phyloP scores from a whole-genome alignment of 371 early-diverging fungal genomes.

The Mucor saturninus region DNA sequence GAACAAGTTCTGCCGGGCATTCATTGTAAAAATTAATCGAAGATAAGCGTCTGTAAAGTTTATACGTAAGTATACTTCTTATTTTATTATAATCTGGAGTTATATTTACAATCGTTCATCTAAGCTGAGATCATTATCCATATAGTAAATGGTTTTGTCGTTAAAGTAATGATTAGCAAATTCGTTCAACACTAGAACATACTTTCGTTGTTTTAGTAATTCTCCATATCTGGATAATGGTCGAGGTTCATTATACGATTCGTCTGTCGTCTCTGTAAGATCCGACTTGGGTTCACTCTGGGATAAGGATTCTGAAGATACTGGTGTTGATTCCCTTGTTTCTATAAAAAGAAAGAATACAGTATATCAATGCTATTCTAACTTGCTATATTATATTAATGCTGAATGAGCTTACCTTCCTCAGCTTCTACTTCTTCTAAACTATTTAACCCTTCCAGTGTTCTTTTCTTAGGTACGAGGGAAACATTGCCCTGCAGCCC shows the following conservation, averaged over 20 bases:
- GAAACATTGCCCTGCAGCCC: slow-evolving; percentile 9
- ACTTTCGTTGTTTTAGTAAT: slow-evolving; percentile 15
- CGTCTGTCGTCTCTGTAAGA: slow-evolving; percentile 9
- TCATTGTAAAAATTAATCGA: slow-evolving; percentile 18
- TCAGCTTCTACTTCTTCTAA: no score
- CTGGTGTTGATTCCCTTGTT: no score
- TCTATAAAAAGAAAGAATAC: no score
- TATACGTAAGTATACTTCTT: no score
- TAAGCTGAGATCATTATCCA: slow-evolving; percentile 21
- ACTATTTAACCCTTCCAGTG: no score
- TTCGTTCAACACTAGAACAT: not conserved
- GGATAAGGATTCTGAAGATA: no score
- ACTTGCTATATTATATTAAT: no score
- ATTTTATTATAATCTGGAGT: not conserved
- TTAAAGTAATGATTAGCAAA: slow-evolving; percentile 11
- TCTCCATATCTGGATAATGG: slow-evolving; percentile 19
- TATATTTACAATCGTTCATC: slow-evolving; percentile 25
- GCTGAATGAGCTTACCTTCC: no score
- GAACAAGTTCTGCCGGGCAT: slow-evolving; percentile 21
- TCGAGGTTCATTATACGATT: slow-evolving; percentile 11
- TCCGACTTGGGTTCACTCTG: no score
- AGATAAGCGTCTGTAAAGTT: slow-evolving; percentile 7
- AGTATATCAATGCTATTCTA: no score
- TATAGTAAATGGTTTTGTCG: slow-evolving; percentile 11
- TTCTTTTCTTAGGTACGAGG: not conserved